Base-by-base conservation (phyloP, 306 rosid genomes). In the Lathyrus oleraceus region DNA sequence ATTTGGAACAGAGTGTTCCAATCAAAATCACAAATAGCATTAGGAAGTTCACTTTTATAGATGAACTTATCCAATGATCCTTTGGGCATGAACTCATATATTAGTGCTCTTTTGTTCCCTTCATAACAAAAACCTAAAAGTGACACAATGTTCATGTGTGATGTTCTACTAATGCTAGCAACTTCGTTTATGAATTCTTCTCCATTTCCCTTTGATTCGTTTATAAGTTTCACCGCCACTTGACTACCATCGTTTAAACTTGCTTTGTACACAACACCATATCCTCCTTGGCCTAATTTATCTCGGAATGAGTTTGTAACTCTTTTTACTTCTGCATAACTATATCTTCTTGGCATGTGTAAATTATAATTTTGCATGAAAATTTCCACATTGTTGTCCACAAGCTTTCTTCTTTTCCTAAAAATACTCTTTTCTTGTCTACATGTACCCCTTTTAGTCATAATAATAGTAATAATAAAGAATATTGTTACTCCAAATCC, bases 151-250 rank as follows among this genome's bases (percentile, higher is more conserved):
- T 85, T 83, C 10, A 77, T 66, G 20, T 80, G 83, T 0, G 81
- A 82, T 5, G 84, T 74, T 77, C 78, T 73, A 2, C 78, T 74
- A 30, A 85, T 85, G 67, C 84, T 81, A 10, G 51, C 82, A 25
- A 85, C 82, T 56, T 85, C 86, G 28, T 85, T 81, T 8, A 81
- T 56, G 38, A 85, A 76, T 15, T 85, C 86, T 62, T 85, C 84
- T 9, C 77, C 89, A 45, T 63, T 21, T 2, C 23, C 23, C 23
- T 21, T 21, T 1, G 23, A 21, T 21, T 70, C 82, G 0, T 10
- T 70, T 8, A 82, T 21, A 17, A 79, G 16, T 64, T 85, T 85
- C 11, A 79, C 81, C 0, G 83, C 86, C 4, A 71, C 85, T 9
- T 17, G 65, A 77, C 35, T 70, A 16, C 81, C 83, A 71, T 85